Percentiles rank a stretch among this genome's conserved stretches.
Conservation (phyloP, 2,329 filamentous ascomycete genomes). For the Apiospora hydei region DNA sequence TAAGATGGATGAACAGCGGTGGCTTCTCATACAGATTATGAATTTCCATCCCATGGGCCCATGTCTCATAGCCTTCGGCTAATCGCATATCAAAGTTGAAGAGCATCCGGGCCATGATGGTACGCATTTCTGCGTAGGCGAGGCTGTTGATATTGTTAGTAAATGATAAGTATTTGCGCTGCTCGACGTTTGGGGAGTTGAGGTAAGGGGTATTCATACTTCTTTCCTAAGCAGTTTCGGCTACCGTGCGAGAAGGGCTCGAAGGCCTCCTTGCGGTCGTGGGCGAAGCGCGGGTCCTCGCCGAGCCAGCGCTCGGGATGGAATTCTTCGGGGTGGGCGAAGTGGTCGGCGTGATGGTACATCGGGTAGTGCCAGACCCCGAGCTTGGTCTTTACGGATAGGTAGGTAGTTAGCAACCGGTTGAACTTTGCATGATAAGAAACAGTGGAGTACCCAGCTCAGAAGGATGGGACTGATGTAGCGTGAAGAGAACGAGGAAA, state of each 20-base stretch:
- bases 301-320: slow-evolving; percentile 24
- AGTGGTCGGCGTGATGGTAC: slow-evolving; percentile 34
- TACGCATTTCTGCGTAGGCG: slow-evolving; percentile 48
- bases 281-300: neutral
- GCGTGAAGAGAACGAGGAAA: neutral
- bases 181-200: neutral
- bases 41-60: slow-evolving; percentile 37
- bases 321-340: slow-evolving; percentile 8
- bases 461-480: too few relatives aligned
- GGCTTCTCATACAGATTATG: slow-evolving; percentile 41
- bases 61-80: slow-evolving; percentile 34
- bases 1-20: slow-evolving; percentile 38
- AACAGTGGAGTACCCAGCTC: neutral
- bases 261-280: slow-evolving; percentile 21
- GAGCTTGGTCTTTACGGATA: slow-evolving; percentile 33
- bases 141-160: slow-evolving; percentile 30
- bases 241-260: slow-evolving; percentile 24
- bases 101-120: slow-evolving; percentile 46
- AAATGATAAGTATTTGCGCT: neutral
- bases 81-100: slow-evolving; percentile 47
- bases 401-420: neutral
- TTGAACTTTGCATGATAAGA: neutral
- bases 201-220: neutral
- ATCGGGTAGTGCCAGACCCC: slow-evolving; percentile 40
- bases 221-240: slow-evolving; percentile 25